Percentiles rank a stretch among this genome's conserved stretches.
These are phyloP conservation scores for Zelonia costaricensis DNA, from an alignment of 208 protist species.

Conservation along the genomic window DNA sequence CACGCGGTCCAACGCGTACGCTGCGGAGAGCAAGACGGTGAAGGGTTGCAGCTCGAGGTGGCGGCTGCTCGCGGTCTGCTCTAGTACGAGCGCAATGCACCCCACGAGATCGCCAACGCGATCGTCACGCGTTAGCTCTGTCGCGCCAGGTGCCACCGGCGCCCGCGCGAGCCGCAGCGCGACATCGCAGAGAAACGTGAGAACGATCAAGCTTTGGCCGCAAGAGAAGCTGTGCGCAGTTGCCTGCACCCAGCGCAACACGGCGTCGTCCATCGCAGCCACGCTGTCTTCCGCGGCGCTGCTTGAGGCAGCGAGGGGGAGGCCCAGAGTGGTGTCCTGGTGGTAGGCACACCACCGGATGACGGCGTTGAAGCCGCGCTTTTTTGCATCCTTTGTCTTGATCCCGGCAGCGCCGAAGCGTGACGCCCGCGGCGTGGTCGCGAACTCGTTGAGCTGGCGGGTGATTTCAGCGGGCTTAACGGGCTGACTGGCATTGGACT, in stretches of 20 bases:
- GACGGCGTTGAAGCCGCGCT: constrained; percentile 55
- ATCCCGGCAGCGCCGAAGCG: constrained; percentile 2
- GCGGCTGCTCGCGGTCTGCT: constrained; percentile 36
- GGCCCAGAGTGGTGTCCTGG: constrained; percentile 23
- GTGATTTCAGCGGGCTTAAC: neutral
- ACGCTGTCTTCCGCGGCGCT: neutral
- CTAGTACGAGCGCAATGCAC: constrained; percentile 22
- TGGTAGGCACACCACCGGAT: constrained; percentile 69
- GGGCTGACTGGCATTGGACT: neutral
- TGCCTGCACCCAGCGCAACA: constrained; percentile 56
- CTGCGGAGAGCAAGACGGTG: constrained; percentile 50
- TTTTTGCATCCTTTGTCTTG: constrained; percentile 45
- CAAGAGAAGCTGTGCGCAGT: constrained; percentile 52
- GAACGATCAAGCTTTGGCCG: constrained; percentile 69
- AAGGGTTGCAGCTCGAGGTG: constrained; percentile 73
- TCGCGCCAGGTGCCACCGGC: neutral
- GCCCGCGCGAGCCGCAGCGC: constrained; percentile 10
- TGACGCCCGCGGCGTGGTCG: neutral
- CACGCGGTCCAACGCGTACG: constrained; percentile 60
- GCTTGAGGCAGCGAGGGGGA: neutral
- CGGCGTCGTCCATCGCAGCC: constrained; percentile 35
- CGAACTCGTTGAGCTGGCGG: constrained; percentile 2
- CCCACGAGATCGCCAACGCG: constrained; percentile 3
- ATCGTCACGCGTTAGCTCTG: neutral
- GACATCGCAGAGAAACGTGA: constrained; percentile 75